Evolutionary conservation across 305 asterid species (phyloP), one percentile per base, ranked within the genome.

Genomic region (Striga hermonthica): DNA sequence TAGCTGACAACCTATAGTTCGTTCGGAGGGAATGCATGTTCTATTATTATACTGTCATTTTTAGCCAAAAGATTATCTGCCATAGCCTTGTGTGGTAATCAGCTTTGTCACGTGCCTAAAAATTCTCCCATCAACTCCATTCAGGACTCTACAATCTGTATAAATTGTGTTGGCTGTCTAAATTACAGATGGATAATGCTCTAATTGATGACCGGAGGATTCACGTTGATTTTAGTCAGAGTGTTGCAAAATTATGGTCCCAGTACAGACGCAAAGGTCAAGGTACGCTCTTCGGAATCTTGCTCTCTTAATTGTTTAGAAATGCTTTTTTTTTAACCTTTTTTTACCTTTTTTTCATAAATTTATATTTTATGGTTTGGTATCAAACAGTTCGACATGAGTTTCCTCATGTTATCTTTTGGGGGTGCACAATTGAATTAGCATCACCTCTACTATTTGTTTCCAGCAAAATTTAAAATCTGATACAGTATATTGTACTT

Each of bases 151-250:
- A 28, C 59, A 38, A 22, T 22, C 31, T 22, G 31, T 49, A 9
- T 54, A 59, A 54, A 13, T 45, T 48, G 8, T 28, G 60, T 41
- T 50, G 61, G 8, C 62, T 69, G 39, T 61, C 57, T 67, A 14
- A 7, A 56, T 57, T 78, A 64, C 85, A 94, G 98, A 94, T 94
- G 99, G 96, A 94, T 80, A 94, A 91, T 80, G 95, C 96, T 76
- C 72, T 94, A 62, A 94, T 94, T 54, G 99, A 94, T 69, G 99
- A 94, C 64, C 77, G 99, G 70, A 84, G 97, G 83, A 91, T 90
- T 77, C 98, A 85, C 75, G 98, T 94, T 62, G 99, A 94, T 80
- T 94, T 94, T 72, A 90, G 99, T 80, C 99, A 90, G 80, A 90
- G 99, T 76, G 98, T 94, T 75, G 78, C 97, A 69, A 94, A 86